A percentile compares a stretch with the other conserved stretches of the same genome.
These are phyloP conservation scores for Heteromeles arbutifolia DNA, from an alignment of 306 rosid genomes.

Conservation along the genomic window DNA sequence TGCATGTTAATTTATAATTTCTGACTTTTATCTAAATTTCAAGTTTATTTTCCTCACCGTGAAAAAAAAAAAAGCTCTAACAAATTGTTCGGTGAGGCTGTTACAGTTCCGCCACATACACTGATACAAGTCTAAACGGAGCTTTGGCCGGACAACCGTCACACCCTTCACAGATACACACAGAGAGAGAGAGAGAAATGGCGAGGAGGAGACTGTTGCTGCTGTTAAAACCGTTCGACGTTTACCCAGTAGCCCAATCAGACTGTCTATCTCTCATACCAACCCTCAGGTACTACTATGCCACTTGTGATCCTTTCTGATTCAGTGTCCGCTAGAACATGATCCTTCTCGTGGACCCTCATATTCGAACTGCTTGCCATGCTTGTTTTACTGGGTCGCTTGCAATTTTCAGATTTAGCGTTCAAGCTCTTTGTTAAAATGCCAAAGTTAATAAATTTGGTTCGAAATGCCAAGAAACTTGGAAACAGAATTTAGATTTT, in stretches of 20 bases:
- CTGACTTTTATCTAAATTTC: no score
- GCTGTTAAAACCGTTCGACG: constrained; percentile 53
- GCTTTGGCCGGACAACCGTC: background rate
- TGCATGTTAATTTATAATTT: no score
- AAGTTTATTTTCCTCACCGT: no score
- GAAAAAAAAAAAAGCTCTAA: background rate
- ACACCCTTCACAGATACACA: background rate
- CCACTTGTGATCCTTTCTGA: background rate
- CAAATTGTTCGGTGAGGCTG: background rate
- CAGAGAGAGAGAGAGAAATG: constrained; percentile 25
- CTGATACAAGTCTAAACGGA: background rate
- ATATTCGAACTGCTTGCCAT: background rate
- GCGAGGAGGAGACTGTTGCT: constrained; percentile 48
- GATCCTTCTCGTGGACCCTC: background rate
- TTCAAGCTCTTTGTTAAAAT: constrained; percentile 39
- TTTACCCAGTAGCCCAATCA: constrained; percentile 34
- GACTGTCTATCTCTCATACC: constrained; percentile 31
- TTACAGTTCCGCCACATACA: background rate
- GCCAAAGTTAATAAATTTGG: constrained; percentile 17
- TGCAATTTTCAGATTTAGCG: constrained; percentile 13
- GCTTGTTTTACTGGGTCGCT: background rate
- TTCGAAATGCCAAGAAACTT: background rate
- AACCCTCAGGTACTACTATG: constrained; percentile 44
- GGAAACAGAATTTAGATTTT: background rate
- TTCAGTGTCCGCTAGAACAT: background rate